Conservation (phyloP, 805 yeast species). For the Lipomyces chichibuensis region DNA sequence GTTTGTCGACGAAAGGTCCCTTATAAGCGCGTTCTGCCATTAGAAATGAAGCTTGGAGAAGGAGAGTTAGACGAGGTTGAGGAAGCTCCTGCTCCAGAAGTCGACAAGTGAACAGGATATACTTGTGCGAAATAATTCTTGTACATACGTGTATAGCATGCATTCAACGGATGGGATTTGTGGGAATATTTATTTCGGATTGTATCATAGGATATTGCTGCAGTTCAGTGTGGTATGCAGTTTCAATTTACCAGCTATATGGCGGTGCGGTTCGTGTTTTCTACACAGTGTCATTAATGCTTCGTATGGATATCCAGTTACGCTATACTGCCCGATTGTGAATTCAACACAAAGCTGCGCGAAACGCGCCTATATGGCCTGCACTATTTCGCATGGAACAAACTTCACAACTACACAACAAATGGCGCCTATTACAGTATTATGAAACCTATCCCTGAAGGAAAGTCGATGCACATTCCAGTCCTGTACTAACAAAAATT, state of each 20-base stretch:
- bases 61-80: conserved; percentile 16
- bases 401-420: not conserved
- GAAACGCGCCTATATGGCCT: not conserved
- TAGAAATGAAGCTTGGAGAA: conserved; percentile 38
- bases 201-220: not conserved
- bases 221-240: not conserved
- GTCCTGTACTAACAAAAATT: not conserved
- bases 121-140: not conserved
- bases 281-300: too few relatives aligned
- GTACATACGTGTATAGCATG: not conserved
- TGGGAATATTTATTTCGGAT: not conserved
- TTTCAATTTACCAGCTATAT: not conserved
- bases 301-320: not conserved
- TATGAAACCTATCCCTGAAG: too few relatives aligned
- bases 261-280: too few relatives aligned
- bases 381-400: not conserved
- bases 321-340: not conserved
- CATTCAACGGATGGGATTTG: not conserved
- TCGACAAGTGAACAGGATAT: not conserved
- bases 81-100: not conserved
- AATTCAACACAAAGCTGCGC: not conserved
- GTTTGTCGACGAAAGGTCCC: conserved; percentile 43
- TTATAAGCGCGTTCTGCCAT: conserved; percentile 38
- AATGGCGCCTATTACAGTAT: too few relatives aligned
- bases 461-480: not conserved